Evolutionary conservation across 164 flowering plant genomes (phyloP).

Genomic region (Litsea cubeba): DNA sequence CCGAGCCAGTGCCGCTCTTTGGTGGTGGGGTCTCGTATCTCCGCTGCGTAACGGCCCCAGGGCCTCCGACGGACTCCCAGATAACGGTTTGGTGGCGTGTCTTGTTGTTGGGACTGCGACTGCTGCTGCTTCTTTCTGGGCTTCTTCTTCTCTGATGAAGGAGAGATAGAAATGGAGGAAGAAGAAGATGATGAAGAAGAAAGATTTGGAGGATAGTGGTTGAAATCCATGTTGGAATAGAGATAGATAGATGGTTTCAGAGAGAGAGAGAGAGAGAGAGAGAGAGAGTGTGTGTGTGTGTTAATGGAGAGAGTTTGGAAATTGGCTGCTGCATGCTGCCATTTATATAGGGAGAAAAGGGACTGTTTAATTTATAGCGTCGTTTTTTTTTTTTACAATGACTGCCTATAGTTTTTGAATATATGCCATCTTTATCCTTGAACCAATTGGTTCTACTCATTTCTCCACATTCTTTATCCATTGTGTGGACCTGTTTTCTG

Average conservation of each 20-base stretch:
- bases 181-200: slow-evolving; percentile 6
- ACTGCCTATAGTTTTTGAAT: too few relatives aligned
- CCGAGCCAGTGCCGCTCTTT: slow-evolving; percentile 54
- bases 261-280: neutral
- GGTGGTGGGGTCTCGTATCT: slow-evolving; percentile 48
- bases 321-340: neutral
- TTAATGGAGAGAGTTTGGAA: neutral
- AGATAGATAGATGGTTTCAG: neutral
- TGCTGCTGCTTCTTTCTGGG: slow-evolving; percentile 17
- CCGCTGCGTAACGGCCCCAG: slow-evolving; percentile 53
- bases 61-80: slow-evolving; percentile 40
- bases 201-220: neutral
- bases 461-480: neutral
- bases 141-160: slow-evolving; percentile 9
- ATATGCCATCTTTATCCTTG: too few relatives aligned
- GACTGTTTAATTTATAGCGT: neutral
- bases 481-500: neutral
- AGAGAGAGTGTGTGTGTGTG: neutral
- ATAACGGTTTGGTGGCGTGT: slow-evolving; percentile 19
- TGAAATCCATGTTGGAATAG: neutral
- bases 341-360: neutral
- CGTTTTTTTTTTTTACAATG: neutral
- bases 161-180: slow-evolving; percentile 11
- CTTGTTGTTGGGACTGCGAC: too few relatives aligned
- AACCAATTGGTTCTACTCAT: too few relatives aligned